Conservation (phyloP, 306 rosid species). For the Cyclanthera cordifolia region DNA sequence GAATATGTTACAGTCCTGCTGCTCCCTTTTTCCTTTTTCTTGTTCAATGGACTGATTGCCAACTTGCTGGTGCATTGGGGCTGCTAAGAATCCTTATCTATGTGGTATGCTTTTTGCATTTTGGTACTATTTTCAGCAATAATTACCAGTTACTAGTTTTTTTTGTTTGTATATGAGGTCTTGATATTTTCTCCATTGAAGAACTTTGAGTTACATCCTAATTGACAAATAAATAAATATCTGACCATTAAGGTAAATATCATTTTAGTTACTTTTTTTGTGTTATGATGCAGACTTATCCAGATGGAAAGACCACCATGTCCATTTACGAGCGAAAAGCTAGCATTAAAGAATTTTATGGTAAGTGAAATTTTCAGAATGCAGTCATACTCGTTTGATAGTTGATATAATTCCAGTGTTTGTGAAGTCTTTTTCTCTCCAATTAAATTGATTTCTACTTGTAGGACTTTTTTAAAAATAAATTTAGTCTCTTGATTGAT, state of each 20-base stretch:
- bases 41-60: constrained; percentile 79
- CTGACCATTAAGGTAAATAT: constrained; percentile 7
- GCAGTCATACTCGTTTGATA: background rate
- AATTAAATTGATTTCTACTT: no score
- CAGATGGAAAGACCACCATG: constrained; percentile 76
- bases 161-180: constrained; percentile 3
- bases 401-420: no score
- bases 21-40: constrained; percentile 70
- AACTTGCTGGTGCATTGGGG: constrained; percentile 80
- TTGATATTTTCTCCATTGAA: background rate
- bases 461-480: no score
- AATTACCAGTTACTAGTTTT: background rate
- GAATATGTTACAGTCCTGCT: constrained; percentile 59
- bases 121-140: background rate
- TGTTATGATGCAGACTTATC: constrained; percentile 49
- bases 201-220: no score
- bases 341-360: constrained; percentile 63
- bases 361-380: constrained; percentile 32
- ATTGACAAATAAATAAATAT: background rate
- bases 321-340: constrained; percentile 78
- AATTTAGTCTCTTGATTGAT: no score
- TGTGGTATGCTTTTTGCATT: constrained; percentile 36
- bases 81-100: constrained; percentile 65
- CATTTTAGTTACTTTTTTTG: constrained; percentile 12
- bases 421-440: no score